A percentile compares a stretch with the other conserved stretches of the same genome.
These are phyloP conservation scores for Lactifluus pinguis DNA, from an alignment of 768 basidiomycete genomes.

Conservation along the genomic window DNA sequence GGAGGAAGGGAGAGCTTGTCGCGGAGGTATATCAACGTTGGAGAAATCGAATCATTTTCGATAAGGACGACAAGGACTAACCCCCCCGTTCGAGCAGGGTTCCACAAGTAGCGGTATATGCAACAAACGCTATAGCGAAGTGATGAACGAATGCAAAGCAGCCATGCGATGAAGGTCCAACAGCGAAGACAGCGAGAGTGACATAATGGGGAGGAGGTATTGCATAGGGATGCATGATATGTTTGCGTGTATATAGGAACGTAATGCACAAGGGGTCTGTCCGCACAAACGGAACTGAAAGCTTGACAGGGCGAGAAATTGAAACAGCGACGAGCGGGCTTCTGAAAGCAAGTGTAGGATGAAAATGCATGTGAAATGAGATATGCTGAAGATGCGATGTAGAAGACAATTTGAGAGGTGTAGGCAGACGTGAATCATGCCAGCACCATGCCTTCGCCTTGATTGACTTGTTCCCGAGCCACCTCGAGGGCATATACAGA, in stretches of 20 bases:
- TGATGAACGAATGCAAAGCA: neutral
- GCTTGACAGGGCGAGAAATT: conserved; percentile 17
- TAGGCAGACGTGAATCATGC: conserved; percentile 4
- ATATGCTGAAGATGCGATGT: conserved; percentile 3
- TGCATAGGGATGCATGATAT: conserved; percentile 11
- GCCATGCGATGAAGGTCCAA: conserved; percentile 16
- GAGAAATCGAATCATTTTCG: conserved; percentile 2
- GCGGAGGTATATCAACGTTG: conserved; percentile 6
- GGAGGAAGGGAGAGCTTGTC: conserved; percentile 2
- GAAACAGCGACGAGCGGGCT: conserved; percentile 16
- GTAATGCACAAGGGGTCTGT: conserved; percentile 13
- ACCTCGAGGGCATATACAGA: conserved; percentile 69
- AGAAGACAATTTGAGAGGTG: neutral
- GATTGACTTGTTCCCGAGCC: conserved; percentile 38
- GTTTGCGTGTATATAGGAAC: conserved; percentile 9
- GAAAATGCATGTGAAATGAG: conserved; percentile 12
- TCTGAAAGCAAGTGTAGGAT: conserved; percentile 11
- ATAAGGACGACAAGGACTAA: neutral
- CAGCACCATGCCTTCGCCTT: conserved; percentile 19
- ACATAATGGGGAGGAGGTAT: conserved; percentile 10
- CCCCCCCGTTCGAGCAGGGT: neutral
- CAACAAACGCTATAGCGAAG: neutral
- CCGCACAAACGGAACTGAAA: conserved; percentile 15
- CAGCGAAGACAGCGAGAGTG: conserved; percentile 15
- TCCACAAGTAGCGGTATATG: neutral